Evolutionary conservation across 192 early-diverging fungal genomes (phyloP).

Genomic region (Geranomyces michiganensis): DNA sequence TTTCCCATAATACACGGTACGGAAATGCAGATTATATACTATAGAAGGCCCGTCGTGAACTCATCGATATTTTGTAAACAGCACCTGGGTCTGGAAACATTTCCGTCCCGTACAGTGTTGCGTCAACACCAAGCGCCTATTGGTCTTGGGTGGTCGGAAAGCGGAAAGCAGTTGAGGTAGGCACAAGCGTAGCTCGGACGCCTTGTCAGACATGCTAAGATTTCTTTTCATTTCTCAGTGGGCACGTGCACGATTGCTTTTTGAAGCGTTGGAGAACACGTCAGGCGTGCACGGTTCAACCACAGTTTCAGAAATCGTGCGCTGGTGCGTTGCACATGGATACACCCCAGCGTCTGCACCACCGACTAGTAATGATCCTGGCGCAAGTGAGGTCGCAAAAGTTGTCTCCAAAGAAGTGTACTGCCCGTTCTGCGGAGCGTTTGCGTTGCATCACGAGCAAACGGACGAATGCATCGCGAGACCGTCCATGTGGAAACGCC

Average conservation of each 20-base stretch:
- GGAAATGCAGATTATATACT: neutral
- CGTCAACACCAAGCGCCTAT: conserved; percentile 36
- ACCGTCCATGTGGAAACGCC: conserved; percentile 11
- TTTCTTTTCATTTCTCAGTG: conserved; percentile 27
- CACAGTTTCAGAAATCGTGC: conserved; percentile 45
- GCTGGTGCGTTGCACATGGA: conserved; percentile 49
- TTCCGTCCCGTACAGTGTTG: conserved; percentile 46
- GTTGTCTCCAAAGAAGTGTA: neutral
- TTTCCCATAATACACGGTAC: conserved; percentile 26
- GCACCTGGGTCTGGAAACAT: neutral
- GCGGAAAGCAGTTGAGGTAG: conserved; percentile 56
- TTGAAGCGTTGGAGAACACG: conserved; percentile 24
- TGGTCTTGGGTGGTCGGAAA: conserved; percentile 50
- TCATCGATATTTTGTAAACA: neutral
- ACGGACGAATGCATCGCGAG: neutral
- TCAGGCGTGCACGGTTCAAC: conserved; percentile 28
- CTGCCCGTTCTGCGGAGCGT: conserved; percentile 21
- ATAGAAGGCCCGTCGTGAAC: no score
- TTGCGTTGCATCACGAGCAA: neutral
- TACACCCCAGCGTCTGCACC: conserved; percentile 42
- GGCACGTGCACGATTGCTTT: conserved; percentile 38
- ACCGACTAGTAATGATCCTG: neutral
- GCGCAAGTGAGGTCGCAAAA: neutral
- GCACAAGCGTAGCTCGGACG: neutral
- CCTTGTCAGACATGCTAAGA: neutral